A percentile compares a stretch with the other conserved stretches of the same genome.
Evolutionary conservation across 2,329 filamentous ascomycete species (phyloP).

Genomic region (Alternaria tenuissima): DNA sequence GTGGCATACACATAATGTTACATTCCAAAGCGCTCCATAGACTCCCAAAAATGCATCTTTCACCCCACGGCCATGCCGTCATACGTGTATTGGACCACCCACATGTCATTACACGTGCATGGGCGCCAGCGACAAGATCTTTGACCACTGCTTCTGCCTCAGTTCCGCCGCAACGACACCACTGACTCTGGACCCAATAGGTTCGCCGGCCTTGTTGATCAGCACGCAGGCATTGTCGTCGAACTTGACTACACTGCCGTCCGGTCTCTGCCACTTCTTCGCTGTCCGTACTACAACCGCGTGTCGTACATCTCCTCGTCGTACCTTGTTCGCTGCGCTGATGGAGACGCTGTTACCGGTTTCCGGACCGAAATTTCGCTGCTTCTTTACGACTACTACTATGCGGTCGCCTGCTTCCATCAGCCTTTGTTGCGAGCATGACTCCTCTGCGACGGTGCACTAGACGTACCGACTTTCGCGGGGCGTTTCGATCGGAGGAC

Average conservation of each 20-base stretch:
- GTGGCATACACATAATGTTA: slow-evolving; percentile 42
- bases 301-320: slow-evolving; percentile 94
- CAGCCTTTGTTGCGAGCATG: slow-evolving; percentile 11
- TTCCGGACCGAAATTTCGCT: slow-evolving; percentile 78
- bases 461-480: slow-evolving; percentile 80
- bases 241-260: slow-evolving; percentile 90
- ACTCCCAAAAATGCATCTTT: slow-evolving; percentile 17
- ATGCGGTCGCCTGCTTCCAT: slow-evolving; percentile 81
- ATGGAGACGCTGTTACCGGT: slow-evolving; percentile 75
- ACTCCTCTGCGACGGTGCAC: background rate
- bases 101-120: slow-evolving; percentile 67
- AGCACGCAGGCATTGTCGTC: slow-evolving; percentile 98
- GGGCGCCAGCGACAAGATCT: slow-evolving; percentile 94
- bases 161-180: slow-evolving; percentile 90
- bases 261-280: slow-evolving; percentile 85
- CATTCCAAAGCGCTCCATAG: slow-evolving; percentile 18
- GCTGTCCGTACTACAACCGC: slow-evolving; percentile 92
- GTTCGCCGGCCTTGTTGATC: slow-evolving; percentile 96
- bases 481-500: slow-evolving; percentile 89
- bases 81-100: slow-evolving; percentile 72
- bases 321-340: slow-evolving; percentile 87
- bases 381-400: slow-evolving; percentile 96
- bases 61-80: background rate
- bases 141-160: slow-evolving; percentile 94
- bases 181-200: slow-evolving; percentile 79